Evolutionary conservation across 2,329 filamentous ascomycete genomes (phyloP).

Genomic region (Chrysoporthe austroafricana): DNA sequence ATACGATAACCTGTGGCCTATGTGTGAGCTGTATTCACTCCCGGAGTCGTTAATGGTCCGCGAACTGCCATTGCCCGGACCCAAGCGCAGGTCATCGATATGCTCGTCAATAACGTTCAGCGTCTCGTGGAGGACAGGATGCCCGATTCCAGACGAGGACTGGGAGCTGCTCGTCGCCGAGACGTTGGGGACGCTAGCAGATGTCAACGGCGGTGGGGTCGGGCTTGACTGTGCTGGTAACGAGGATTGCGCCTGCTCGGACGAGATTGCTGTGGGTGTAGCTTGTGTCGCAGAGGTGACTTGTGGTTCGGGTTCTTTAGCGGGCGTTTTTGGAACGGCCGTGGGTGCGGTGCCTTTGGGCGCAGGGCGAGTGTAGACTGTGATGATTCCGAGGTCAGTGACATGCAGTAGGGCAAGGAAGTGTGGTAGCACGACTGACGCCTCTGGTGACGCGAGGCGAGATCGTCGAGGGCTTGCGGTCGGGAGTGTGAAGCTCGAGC

Average conservation of each 20-base stretch:
- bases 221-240: constrained; percentile 26
- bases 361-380: constrained; percentile 65
- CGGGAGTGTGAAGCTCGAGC: background rate
- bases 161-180: constrained; percentile 35
- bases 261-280: constrained; percentile 19
- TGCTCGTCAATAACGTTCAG: constrained; percentile 96
- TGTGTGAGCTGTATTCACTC: constrained; percentile 84
- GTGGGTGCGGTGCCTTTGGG: constrained; percentile 44
- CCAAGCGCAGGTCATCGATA: constrained; percentile 79
- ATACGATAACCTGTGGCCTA: constrained; percentile 81
- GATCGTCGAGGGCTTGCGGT: background rate
- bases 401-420: background rate
- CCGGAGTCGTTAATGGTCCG: constrained; percentile 73
- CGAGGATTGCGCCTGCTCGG: constrained; percentile 29
- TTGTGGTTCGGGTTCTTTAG: constrained; percentile 10
- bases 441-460: background rate
- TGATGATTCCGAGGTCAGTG: constrained; percentile 9
- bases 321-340: constrained; percentile 15
- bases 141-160: constrained; percentile 46
- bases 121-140: constrained; percentile 89
- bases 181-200: constrained; percentile 37
- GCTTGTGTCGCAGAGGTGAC: constrained; percentile 8
- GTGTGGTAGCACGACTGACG: constrained; percentile 9
- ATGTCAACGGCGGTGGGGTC: constrained; percentile 46
- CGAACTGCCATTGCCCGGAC: constrained; percentile 54